Conservation (phyloP, 2,329 filamentous ascomycete species). For the Claviceps sp. region DNA sequence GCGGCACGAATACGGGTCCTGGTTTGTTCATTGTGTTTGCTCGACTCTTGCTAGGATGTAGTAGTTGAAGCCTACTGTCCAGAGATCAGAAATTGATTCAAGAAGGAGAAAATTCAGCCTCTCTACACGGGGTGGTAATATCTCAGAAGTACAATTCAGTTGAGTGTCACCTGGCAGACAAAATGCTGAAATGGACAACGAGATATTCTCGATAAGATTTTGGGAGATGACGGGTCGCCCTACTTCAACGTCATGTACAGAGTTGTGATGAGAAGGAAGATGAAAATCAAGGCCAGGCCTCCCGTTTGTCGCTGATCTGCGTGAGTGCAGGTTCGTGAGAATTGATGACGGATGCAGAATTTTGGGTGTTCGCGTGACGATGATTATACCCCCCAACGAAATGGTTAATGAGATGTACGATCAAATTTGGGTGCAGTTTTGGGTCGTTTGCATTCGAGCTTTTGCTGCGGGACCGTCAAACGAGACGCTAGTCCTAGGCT, state of each 20-base stretch:
- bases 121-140: not conserved
- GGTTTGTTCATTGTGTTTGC: slow-evolving; percentile 17
- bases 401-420: not conserved
- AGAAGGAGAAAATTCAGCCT: no score
- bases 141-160: not conserved
- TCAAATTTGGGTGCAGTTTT: not conserved
- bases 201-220: not conserved
- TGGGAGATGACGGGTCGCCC: not conserved
- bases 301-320: not conserved
- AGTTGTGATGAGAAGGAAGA: not conserved
- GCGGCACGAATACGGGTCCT: slow-evolving; percentile 14
- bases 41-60: not conserved
- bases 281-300: not conserved
- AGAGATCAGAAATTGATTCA: not conserved
- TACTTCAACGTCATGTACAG: not conserved
- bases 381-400: not conserved
- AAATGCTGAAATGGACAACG: not conserved
- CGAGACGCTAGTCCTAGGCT: not conserved
- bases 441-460: not conserved
- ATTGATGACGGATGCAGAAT: not conserved
- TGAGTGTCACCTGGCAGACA: not conserved
- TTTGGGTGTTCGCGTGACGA: not conserved
- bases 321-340: not conserved
- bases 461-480: not conserved
- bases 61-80: not conserved